Conservation (phyloP, 768 basidiomycete species). For the Holtermanniella nyarrowii region DNA sequence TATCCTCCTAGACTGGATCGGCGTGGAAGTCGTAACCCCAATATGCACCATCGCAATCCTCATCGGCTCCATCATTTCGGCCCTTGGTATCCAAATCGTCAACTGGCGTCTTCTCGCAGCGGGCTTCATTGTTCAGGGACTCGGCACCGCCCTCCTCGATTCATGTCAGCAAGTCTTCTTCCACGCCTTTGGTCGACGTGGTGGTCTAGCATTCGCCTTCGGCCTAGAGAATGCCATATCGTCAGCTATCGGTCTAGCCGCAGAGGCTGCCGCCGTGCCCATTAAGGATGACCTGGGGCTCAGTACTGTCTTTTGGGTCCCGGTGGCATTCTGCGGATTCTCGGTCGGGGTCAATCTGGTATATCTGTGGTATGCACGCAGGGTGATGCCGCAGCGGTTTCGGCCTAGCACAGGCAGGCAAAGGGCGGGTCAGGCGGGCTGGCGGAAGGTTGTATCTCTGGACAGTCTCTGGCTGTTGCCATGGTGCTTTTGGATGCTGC, state of each 20-base stretch:
- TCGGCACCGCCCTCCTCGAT: constrained; percentile 6
- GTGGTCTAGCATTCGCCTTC: constrained; percentile 1
- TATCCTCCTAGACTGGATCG: constrained; percentile 1
- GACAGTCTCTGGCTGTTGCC: background rate
- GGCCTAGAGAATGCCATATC: constrained; percentile 3
- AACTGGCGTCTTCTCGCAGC: constrained; percentile 3
- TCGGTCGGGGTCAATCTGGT: background rate
- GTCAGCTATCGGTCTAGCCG: background rate
- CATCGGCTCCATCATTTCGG: constrained; percentile 4
- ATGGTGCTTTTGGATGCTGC: constrained; percentile 6
- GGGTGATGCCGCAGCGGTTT: background rate
- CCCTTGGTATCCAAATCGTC: background rate
- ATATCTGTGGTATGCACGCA: constrained; percentile 3
- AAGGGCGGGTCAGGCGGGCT: background rate
- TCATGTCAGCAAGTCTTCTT: constrained; percentile 5
- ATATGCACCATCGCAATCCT: constrained; percentile 4
- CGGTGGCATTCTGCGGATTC: constrained; percentile 4
- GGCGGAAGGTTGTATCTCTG: background rate
- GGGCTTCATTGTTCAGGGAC: constrained; percentile 1
- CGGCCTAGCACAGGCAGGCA: background rate
- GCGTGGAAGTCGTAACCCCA: background rate
- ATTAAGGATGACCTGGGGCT: background rate
- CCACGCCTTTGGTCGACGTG: background rate
- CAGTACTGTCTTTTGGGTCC: background rate
- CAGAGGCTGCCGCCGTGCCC: constrained; percentile 2